A percentile compares a stretch with the other conserved stretches of the same genome.
These are phyloP conservation scores for Graphilbum ipis-grandicollis DNA, from an alignment of 2,329 filamentous ascomycete species.

Conservation along the genomic window DNA sequence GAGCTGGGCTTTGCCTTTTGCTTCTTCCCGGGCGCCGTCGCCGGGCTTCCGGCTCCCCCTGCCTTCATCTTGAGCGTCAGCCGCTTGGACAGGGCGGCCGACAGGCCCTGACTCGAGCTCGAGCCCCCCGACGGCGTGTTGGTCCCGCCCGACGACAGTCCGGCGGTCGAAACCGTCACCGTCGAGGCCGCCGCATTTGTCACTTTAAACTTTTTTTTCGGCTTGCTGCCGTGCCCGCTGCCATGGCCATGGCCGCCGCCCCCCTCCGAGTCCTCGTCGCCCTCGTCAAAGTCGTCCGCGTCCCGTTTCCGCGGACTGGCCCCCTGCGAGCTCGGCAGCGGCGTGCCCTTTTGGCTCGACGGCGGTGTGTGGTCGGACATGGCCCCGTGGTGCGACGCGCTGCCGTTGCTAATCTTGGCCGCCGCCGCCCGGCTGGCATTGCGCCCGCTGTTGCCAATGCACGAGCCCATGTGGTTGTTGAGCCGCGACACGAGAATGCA, in stretches of 20 bases:
- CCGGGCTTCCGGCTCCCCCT: constrained; percentile 18
- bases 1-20: constrained; percentile 36
- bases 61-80: constrained; percentile 27
- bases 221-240: constrained; percentile 15
- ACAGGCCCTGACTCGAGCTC: constrained; percentile 8
- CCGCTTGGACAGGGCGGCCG: constrained; percentile 7
- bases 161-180: neutral
- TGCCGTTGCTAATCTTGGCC: constrained; percentile 44
- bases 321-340: constrained; percentile 33
- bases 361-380: constrained; percentile 41
- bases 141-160: neutral
- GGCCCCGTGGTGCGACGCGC: constrained; percentile 18
- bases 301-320: constrained; percentile 40
- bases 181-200: constrained; percentile 10
- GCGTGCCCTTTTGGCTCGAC: constrained; percentile 45
- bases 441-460: constrained; percentile 47
- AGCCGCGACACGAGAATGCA: constrained; percentile 47
- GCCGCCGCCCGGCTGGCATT: constrained; percentile 45
- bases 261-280: constrained; percentile 29
- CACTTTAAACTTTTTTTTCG: constrained; percentile 40
- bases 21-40: constrained; percentile 23
- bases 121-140: constrained; percentile 5
- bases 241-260: constrained; percentile 16
- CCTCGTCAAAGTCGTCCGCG: constrained; percentile 34
- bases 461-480: constrained; percentile 52